phyloP scores from a whole-genome alignment of 2,329 filamentous ascomycete genomes.

The Pseudocercospora eumusae region DNA sequence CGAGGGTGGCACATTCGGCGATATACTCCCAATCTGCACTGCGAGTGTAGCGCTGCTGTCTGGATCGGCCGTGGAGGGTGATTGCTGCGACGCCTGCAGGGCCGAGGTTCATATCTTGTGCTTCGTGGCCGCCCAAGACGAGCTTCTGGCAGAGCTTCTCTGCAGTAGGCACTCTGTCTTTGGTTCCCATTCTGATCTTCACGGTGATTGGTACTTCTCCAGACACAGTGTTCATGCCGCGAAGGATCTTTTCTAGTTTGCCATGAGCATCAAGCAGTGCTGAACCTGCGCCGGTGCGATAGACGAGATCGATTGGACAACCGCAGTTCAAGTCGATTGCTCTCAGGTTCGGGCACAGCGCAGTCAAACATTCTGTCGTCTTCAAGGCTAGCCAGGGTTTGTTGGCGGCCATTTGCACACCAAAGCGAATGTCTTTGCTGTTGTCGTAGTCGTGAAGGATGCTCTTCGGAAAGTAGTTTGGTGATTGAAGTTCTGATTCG shows the following conservation, averaged over 20 bases:
- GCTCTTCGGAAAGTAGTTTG: slow-evolving; percentile 61
- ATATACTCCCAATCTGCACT: slow-evolving; percentile 96
- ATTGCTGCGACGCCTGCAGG: slow-evolving; percentile 89
- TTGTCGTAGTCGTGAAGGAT: slow-evolving; percentile 79
- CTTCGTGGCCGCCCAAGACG: slow-evolving; percentile 74
- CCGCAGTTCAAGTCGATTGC: slow-evolving; percentile 96
- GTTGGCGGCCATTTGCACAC: slow-evolving; percentile 87
- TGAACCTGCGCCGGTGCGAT: slow-evolving; percentile 82
- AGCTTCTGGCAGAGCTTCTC: slow-evolving; percentile 79
- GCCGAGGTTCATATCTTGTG: slow-evolving; percentile 65
- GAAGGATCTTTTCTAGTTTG: slow-evolving; percentile 90
- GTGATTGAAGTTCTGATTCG: slow-evolving; percentile 74
- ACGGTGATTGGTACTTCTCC: slow-evolving; percentile 88
- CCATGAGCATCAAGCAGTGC: slow-evolving; percentile 83
- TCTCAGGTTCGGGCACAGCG: slow-evolving; percentile 77
- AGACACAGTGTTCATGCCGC: slow-evolving; percentile 93
- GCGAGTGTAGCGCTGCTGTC: slow-evolving; percentile 91
- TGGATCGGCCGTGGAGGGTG: slow-evolving; percentile 87
- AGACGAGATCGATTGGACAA: slow-evolving; percentile 94
- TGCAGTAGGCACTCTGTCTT: slow-evolving; percentile 75
- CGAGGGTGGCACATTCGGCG: slow-evolving; percentile 79
- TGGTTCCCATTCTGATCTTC: slow-evolving; percentile 91
- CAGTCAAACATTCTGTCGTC: slow-evolving; percentile 76
- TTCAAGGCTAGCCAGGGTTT: slow-evolving; percentile 90
- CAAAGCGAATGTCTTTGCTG: slow-evolving; percentile 80